Base-by-base conservation (phyloP, 1,139 yeast genomes). In the Maudiozyma humilis region DNA sequence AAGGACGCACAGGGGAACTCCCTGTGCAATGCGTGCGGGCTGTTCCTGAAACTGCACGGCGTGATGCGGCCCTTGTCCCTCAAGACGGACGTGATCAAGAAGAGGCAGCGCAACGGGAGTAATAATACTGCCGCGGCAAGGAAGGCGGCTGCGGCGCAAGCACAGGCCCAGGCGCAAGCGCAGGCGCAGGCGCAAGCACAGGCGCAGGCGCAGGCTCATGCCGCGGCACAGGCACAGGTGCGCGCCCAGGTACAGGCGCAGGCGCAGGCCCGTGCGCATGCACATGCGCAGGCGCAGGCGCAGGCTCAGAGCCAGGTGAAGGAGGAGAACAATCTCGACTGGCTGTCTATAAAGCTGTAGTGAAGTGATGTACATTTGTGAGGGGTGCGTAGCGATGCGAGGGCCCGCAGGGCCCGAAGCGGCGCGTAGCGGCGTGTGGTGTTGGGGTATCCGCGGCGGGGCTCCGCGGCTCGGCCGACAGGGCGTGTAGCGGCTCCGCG, bases 1-100 rank as follows among this genome's bases (percentile, higher is more conserved):
- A 73, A 96, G 46, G 91, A 87, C 59, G 91, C 91, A 20, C 84
- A 84, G 20, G 96, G 96, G 7, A 87, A 86, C 56, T 95, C 95
- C 1, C 70, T 89, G 48, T 89, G 97, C 62, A 91, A 89, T 64
- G 97, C 97, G 1, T 89, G 97, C 67, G 97, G 97, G 0, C 69
- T 89, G 48, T 89, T 91, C 57, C 71, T 85, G 55, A 89, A 89
- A 64, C 72, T 89, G 36, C 97, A 89, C 60, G 98, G 97, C 18
- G 88, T 91, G 32, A 94, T 91, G 36, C 72, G 97, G 48, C 97
- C 97, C 1, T 72, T 91, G 46, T 81, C 93, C 23, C 70, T 89
- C 57, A 89, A 89, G 61, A 87, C 96, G 0, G 96, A 89, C 64
- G 89, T 91, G 12, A 89, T 89, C 55, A 87, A 89, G 67, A 85